A percentile compares a stretch with the other conserved stretches of the same genome.
These are phyloP conservation scores for Sclerotinia spermophila DNA, from an alignment of 2,329 filamentous ascomycete genomes.

Conservation along the genomic window DNA sequence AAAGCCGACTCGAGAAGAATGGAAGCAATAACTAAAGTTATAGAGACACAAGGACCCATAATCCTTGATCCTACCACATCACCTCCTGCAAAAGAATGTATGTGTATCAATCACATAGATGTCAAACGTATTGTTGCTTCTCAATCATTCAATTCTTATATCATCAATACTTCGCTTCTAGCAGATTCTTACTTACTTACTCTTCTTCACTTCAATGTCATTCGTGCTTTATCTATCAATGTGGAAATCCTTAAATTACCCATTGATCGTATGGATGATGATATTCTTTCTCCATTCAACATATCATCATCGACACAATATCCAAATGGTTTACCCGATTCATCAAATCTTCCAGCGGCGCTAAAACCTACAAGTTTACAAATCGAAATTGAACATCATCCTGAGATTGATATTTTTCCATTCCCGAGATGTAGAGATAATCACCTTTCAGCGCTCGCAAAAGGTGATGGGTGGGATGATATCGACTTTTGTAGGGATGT, in stretches of 20 bases:
- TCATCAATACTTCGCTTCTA: conserved; percentile 19
- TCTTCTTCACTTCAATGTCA: conserved; percentile 41
- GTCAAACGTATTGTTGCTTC: conserved; percentile 1
- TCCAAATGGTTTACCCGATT: not conserved
- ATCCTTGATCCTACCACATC: not conserved
- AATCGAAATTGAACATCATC: conserved; percentile 40
- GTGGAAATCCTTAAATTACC: conserved; percentile 33
- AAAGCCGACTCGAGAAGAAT: not conserved
- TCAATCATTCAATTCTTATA: conserved; percentile 16
- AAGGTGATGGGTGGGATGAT: conserved; percentile 37
- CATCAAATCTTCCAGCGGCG: conserved; percentile 19
- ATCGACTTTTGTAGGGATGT: conserved; percentile 40
- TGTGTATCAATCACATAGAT: conserved; percentile 14
- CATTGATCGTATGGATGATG: conserved; percentile 20
- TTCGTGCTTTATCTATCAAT: conserved; percentile 39
- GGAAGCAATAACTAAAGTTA: not conserved
- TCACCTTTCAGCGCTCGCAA: conserved; percentile 37
- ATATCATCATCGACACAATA: not conserved
- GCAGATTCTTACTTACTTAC: conserved; percentile 35
- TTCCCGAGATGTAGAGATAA: conserved; percentile 42
- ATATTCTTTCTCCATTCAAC: conserved; percentile 27
- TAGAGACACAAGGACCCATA: not conserved
- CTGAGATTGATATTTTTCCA: conserved; percentile 40
- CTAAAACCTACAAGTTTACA: conserved; percentile 42
- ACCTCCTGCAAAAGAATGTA: not conserved